phyloP scores from a whole-genome alignment of 805 yeast species.

The Suhomyces sp. region DNA sequence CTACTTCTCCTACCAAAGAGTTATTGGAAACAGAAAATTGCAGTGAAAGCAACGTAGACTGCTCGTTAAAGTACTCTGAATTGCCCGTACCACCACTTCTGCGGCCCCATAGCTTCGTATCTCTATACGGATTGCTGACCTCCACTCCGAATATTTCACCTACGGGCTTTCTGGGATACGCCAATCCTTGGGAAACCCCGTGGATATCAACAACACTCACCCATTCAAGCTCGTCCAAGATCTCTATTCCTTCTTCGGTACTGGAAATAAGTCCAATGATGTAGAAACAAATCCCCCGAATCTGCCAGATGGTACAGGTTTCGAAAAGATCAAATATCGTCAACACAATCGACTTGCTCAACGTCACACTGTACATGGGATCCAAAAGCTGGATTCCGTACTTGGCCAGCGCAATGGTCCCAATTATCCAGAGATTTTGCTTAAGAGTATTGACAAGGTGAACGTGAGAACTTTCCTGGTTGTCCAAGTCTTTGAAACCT shows the following conservation, averaged over 20 bases:
- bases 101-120: conserved; percentile 8
- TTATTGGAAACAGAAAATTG: conserved; percentile 1
- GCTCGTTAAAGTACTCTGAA: not conserved
- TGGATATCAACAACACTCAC: conserved; percentile 12
- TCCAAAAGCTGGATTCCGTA: conserved; percentile 55
- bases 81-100: not conserved
- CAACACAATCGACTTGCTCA: conserved; percentile 33
- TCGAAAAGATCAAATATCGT: conserved; percentile 42
- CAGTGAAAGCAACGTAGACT: not conserved
- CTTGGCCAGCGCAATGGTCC: conserved; percentile 72
- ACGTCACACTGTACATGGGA: conserved; percentile 23
- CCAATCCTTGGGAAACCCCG: conserved; percentile 9
- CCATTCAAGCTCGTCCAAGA: conserved; percentile 83
- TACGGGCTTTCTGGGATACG: conserved; percentile 11
- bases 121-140: conserved; percentile 23
- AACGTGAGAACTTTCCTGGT: conserved; percentile 25
- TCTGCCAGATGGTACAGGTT: conserved; percentile 44
- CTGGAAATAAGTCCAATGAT: conserved; percentile 71
- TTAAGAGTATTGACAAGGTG: conserved; percentile 42
- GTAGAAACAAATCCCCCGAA: conserved; percentile 75
- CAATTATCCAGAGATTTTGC: conserved; percentile 83
- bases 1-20: conserved; percentile 3
- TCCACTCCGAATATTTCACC: conserved; percentile 16
- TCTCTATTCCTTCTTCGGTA: conserved; percentile 78
- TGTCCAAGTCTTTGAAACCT: conserved; percentile 15